Evolutionary conservation across 2,329 filamentous ascomycete species (phyloP).

Genomic region (Lasiodiplodia hormozganensis): DNA sequence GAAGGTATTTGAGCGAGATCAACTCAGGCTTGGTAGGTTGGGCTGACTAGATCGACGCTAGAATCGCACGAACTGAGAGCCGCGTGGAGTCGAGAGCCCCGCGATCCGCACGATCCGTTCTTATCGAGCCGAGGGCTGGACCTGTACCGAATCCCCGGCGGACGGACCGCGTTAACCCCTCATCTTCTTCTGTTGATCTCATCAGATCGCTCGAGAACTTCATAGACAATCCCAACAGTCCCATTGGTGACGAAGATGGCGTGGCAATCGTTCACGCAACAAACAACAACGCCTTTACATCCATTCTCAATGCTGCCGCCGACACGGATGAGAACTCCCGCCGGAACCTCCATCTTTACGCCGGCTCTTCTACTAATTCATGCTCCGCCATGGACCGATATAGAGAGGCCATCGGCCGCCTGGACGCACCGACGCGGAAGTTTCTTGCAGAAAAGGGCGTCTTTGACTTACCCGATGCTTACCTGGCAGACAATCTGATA

Average conservation of each 20-base stretch:
- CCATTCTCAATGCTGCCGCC: conserved; percentile 6
- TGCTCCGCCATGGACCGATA: conserved; percentile 1
- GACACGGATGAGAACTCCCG: neutral
- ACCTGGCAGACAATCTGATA: neutral
- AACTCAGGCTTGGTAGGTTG: neutral
- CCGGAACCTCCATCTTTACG: conserved; percentile 18
- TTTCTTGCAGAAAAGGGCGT: conserved; percentile 13
- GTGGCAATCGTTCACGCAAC: conserved; percentile 20
- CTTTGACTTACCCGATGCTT: conserved; percentile 4
- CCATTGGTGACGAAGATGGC: conserved; percentile 1
- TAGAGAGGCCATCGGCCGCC: neutral
- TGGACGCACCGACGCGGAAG: neutral
- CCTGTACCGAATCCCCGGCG: neutral
- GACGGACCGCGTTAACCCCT: neutral
- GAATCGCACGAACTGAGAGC: neutral
- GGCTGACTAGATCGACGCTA: neutral
- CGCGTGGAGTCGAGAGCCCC: neutral
- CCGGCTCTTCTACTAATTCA: neutral
- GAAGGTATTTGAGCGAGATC: neutral
- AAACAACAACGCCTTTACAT: conserved; percentile 19
- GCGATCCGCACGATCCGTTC: neutral
- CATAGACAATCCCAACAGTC: conserved; percentile 12
- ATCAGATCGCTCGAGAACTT: conserved; percentile 20
- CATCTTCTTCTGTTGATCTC: conserved; percentile 10
- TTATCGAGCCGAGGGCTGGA: neutral